Evolutionary conservation across 257 asterid genomes (phyloP).

Genomic region (Solanum dulcamara): DNA sequence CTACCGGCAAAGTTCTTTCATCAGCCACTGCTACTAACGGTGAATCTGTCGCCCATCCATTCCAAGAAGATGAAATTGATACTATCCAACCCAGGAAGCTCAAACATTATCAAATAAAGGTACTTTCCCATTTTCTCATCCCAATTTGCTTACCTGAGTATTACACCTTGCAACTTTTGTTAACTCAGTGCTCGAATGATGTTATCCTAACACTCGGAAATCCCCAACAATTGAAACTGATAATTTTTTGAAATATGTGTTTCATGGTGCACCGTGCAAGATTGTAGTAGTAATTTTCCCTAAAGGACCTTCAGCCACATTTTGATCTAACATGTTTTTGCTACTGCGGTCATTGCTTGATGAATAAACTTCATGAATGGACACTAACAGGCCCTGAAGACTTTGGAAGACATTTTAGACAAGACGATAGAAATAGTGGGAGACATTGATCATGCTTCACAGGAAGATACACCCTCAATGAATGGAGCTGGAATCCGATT

Average conservation of each 20-base stretch:
- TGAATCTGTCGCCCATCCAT: neutral
- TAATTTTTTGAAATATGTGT: neutral
- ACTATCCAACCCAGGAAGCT: slow-evolving; percentile 27
- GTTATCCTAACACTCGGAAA: neutral
- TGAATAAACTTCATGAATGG: neutral
- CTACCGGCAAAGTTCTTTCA: neutral
- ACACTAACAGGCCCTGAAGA: slow-evolving; percentile 46
- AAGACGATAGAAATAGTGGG: slow-evolving; percentile 46
- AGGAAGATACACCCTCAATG: slow-evolving; percentile 17
- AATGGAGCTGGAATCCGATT: slow-evolving; percentile 62
- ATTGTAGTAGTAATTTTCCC: neutral
- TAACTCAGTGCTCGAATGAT: neutral
- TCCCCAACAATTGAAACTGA: neutral
- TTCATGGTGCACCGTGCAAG: neutral
- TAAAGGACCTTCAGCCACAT: neutral
- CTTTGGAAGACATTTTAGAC: slow-evolving; percentile 48
- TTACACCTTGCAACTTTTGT: neutral
- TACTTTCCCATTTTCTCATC: neutral
- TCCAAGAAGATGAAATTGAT: slow-evolving; percentile 20
- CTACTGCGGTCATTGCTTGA: neutral
- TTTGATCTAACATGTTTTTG: neutral
- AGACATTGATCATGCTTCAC: slow-evolving; percentile 1
- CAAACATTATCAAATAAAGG: slow-evolving; percentile 75
- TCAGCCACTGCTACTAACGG: neutral
- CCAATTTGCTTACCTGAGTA: neutral